Percentiles rank a stretch among this genome's conserved stretches.
Conservation (phyloP, 2,329 filamentous ascomycete genomes). For the Fusarium mundagurra region DNA sequence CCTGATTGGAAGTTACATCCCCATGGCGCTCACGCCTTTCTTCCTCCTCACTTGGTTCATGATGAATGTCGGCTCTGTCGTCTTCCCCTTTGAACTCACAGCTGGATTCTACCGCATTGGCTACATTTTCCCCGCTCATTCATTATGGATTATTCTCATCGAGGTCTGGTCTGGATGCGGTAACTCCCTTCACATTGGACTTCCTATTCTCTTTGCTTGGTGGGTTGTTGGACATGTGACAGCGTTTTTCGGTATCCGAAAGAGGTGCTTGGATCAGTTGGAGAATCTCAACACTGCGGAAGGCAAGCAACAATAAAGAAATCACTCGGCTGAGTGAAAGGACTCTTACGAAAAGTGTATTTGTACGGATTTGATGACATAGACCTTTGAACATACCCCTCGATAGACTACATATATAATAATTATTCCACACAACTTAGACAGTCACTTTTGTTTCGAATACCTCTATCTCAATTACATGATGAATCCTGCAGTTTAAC, state of each 20-base stretch:
- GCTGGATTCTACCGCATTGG: conserved; percentile 53
- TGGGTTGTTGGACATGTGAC: conserved; percentile 46
- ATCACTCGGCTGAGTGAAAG: background rate
- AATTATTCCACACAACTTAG: background rate
- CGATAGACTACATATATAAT: background rate
- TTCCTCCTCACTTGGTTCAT: conserved; percentile 56
- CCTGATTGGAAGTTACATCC: conserved; percentile 39
- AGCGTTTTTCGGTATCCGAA: conserved; percentile 37
- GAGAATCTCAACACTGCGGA: background rate
- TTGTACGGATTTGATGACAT: background rate
- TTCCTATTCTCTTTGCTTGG: conserved; percentile 56
- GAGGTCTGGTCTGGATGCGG: conserved; percentile 56
- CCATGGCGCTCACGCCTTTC: conserved; percentile 52
- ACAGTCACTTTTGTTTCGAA: background rate
- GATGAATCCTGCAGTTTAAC: background rate
- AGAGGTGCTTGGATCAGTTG: conserved; percentile 33
- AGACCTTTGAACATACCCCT: background rate
- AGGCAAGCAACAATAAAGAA: conserved; percentile 11
- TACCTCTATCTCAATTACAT: background rate
- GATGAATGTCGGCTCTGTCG: conserved; percentile 49
- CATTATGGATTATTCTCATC: conserved; percentile 48
- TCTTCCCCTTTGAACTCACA: conserved; percentile 51
- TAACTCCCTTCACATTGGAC: conserved; percentile 49
- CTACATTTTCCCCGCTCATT: conserved; percentile 50
- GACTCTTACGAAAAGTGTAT: background rate